Percentiles rank a stretch among this genome's conserved stretches.
These are phyloP conservation scores for Macrocybe gigantea DNA, from an alignment of 768 basidiomycete species.

Conservation along the genomic window DNA sequence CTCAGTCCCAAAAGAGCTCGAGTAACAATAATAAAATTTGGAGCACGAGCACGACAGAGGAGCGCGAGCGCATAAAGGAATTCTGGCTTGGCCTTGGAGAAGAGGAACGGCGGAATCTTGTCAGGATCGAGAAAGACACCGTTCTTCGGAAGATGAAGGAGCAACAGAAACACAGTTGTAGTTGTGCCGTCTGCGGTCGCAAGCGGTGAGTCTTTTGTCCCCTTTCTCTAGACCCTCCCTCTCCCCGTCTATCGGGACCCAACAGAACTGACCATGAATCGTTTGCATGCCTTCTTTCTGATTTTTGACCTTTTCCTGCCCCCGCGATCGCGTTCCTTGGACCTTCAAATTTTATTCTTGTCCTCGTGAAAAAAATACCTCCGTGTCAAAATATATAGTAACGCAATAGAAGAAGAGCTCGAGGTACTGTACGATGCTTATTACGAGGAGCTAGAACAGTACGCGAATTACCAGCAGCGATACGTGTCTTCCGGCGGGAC, in stretches of 20 bases:
- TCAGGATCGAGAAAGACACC: conserved; percentile 97
- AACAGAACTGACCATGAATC: neutral
- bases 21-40: conserved; percentile 78
- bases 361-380: conserved; percentile 11
- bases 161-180: conserved; percentile 94
- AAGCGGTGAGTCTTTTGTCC: conserved; percentile 71
- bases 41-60: conserved; percentile 88
- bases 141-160: conserved; percentile 99
- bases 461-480: conserved; percentile 97
- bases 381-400: conserved; percentile 37
- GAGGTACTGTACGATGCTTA: conserved; percentile 99
- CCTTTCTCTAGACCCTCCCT: conserved; percentile 15
- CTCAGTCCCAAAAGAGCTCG: conserved; percentile 19
- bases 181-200: conserved; percentile 92
- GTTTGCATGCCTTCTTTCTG: conserved; percentile 16
- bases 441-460: conserved; percentile 99
- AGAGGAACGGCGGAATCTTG: conserved; percentile 84
- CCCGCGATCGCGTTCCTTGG: no score
- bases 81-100: conserved; percentile 96
- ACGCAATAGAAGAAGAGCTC: conserved; percentile 99
- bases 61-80: conserved; percentile 94
- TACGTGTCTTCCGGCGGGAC: conserved; percentile 88
- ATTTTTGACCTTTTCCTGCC: conserved; percentile 3
- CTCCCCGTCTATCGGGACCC: conserved; percentile 8
- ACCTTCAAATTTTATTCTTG: conserved; percentile 2